Evolutionary conservation across 345 rosid genomes (phyloP).

Genomic region (Dimocarpus longan): DNA sequence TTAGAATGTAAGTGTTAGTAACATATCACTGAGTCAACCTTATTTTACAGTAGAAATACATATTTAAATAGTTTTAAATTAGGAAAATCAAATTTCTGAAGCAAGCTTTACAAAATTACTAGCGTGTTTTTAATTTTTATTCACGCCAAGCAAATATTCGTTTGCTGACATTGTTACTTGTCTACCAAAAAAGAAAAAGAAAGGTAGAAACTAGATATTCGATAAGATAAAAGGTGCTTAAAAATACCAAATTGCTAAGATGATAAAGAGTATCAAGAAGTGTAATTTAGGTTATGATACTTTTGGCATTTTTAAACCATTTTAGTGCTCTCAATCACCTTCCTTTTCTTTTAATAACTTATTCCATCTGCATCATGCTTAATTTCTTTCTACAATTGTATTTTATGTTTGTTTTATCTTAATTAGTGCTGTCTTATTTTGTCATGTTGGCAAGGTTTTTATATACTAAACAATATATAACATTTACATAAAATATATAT

Average conservation of each 20-base stretch:
- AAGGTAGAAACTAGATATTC: neutral
- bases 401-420: neutral
- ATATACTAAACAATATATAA: too few relatives aligned
- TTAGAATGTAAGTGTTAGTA: too few relatives aligned
- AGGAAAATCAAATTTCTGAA: too few relatives aligned
- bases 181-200: neutral
- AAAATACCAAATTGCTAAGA: neutral
- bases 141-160: neutral
- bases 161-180: neutral
- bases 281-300: neutral
- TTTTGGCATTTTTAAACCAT: neutral
- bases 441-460: neutral
- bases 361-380: slow-evolving; percentile 5
- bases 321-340: neutral
- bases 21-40: too few relatives aligned
- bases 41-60: too few relatives aligned
- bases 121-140: too few relatives aligned
- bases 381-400: neutral
- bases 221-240: neutral
- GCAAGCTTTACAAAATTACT: neutral
- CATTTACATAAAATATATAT: too few relatives aligned
- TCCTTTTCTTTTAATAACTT: slow-evolving; percentile 3
- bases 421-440: neutral
- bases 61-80: too few relatives aligned
- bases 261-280: neutral